Evolutionary conservation across 305 asterid species (phyloP).

Genomic region (Fraxinus nigra): DNA sequence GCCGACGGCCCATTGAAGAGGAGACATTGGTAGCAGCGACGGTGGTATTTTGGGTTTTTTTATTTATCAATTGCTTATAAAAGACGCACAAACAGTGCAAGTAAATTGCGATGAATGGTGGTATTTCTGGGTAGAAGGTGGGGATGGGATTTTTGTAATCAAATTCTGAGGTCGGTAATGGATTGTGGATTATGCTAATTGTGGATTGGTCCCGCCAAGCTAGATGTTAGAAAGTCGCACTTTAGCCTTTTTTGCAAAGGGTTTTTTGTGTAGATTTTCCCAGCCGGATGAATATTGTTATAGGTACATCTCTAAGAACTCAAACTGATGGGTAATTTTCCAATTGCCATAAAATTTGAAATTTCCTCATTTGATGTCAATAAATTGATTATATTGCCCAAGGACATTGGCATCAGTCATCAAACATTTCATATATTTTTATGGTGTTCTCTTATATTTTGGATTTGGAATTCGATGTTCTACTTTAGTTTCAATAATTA

Average conservation of each 20-base stretch:
- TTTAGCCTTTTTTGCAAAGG: not conserved
- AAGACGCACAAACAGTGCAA: no score
- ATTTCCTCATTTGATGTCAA: not conserved
- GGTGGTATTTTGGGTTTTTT: no score
- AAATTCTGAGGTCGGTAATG: no score
- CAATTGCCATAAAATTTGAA: not conserved
- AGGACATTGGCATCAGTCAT: not conserved
- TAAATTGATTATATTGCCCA: not conserved
- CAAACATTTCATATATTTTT: not conserved
- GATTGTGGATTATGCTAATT: no score
- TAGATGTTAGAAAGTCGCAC: not conserved
- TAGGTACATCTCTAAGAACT: not conserved
- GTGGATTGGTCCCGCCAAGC: no score
- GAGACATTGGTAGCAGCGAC: no score
- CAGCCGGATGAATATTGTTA: not conserved
- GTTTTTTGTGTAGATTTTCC: not conserved
- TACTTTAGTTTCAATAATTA: not conserved
- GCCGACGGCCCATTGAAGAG: no score
- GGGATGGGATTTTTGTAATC: slow-evolving; percentile 35
- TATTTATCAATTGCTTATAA: no score
- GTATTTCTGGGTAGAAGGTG: slow-evolving; percentile 78
- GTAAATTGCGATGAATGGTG: slow-evolving; percentile 28
- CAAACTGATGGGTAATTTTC: not conserved
- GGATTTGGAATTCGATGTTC: not conserved
- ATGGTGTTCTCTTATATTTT: not conserved